Evolutionary conservation across 1,139 yeast genomes (phyloP), one percentile per base, ranked within the genome.

Genomic region (Hansenula anomala): DNA sequence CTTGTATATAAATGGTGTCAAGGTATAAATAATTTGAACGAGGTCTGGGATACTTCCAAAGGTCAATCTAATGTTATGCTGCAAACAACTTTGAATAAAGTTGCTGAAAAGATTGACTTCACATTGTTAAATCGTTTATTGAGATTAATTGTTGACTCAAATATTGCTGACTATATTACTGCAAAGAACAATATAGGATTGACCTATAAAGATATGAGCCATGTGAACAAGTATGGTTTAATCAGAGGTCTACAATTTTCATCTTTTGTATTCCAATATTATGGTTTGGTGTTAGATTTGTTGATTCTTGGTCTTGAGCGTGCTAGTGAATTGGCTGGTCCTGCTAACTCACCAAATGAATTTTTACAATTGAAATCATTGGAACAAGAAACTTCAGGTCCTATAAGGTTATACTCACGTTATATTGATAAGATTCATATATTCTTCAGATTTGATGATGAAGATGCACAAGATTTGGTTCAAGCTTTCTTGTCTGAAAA

Each of bases 1-100:
- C 66, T 90, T 45, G 95, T 86, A 0, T 90, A 92, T 63, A 92
- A 90, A 56, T 92, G 97, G 96, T 80, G 90, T 52, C 96, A 87
- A 54, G 96, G 96, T n/a, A 72, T 92, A 40, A 92, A 89, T 56
- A 88, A 89, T 51, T 61, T 89, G 37, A 65, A 75, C 9, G 69
- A 78, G 32, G 84, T 90, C 1, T 92, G 98, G 98, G 78, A 80
- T 37, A 75, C 81, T 1, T 60, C 73, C 0, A 67, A 77, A 28
- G 96, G 95, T 2, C 84, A 87, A 55, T 73, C 85, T 36, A 80
- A 83, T 48, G 97, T 90, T n/a, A 71, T 92, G 80, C 48, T 92
- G 16, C 94, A 90, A 56, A 77, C 95, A 0, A 68, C 78, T 0
- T 63, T 94, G 43, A 71, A 71, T 45, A 82, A 83, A 48, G 58